Conservation (phyloP, 257 asterid genomes). For the Nicotiana tomentosiformis region DNA sequence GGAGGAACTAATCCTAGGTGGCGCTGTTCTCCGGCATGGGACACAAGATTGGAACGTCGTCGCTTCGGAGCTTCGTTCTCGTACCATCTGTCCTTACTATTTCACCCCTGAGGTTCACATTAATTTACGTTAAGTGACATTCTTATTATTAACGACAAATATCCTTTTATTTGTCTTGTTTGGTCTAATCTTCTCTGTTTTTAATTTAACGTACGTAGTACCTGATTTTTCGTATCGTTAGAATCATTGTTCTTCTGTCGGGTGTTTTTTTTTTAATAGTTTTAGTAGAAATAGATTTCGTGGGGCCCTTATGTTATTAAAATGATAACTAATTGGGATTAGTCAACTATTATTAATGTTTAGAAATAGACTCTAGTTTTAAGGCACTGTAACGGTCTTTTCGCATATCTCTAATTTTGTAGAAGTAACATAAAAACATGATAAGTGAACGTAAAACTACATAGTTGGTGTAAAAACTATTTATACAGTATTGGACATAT, state of each 20-base stretch:
- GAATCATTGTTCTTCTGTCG: neutral
- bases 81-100: constrained; percentile 37
- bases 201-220: neutral
- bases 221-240: neutral
- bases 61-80: constrained; percentile 62
- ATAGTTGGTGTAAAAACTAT: too few species aligned
- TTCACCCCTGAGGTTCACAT: constrained; percentile 58
- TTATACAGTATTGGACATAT: too few species aligned
- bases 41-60: constrained; percentile 64
- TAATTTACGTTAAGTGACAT: neutral
- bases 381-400: too few species aligned
- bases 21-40: constrained; percentile 68
- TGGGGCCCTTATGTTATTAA: neutral
- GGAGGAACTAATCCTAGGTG: constrained; percentile 79
- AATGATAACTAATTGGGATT: too few species aligned
- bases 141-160: neutral
- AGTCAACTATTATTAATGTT: too few species aligned
- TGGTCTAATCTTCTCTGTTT: neutral
- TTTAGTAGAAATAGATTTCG: neutral
- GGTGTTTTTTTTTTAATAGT: neutral
- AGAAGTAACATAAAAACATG: too few species aligned
- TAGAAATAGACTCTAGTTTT: too few species aligned
- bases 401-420: too few species aligned
- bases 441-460: too few species aligned
- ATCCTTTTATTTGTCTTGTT: neutral